phyloP scores from a whole-genome alignment of 106 monocot genomes.

The Vanilla planifolia region DNA sequence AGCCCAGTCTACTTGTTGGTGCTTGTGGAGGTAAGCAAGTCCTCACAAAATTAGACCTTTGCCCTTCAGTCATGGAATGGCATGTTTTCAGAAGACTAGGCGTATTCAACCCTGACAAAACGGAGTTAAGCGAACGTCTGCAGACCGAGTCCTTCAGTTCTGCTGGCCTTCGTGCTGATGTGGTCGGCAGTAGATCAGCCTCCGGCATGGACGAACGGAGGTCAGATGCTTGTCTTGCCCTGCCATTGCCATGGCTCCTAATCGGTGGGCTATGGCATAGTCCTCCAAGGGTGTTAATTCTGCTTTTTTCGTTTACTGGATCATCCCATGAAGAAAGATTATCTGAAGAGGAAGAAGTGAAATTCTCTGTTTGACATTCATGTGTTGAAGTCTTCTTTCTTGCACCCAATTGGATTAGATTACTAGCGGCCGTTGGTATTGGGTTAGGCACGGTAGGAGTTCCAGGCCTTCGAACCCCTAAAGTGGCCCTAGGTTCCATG shows the following conservation, averaged over 20 bases:
- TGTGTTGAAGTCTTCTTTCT: not conserved
- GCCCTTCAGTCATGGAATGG: not conserved
- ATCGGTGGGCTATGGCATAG: conserved; percentile 75
- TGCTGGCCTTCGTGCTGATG: conserved; percentile 18
- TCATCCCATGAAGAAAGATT: conserved; percentile 15
- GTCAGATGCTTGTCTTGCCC: conserved; percentile 19
- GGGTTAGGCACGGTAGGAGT: no score
- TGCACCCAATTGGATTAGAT: not conserved
- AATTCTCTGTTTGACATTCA: not conserved
- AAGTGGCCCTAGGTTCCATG: not conserved
- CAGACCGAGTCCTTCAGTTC: conserved; percentile 26
- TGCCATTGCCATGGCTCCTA: conserved; percentile 8
- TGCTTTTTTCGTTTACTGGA: conserved; percentile 26
- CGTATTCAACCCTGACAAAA: conserved; percentile 23
- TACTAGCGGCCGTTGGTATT: not conserved
- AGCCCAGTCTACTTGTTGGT: conserved; percentile 6
- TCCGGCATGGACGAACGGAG: conserved; percentile 60
- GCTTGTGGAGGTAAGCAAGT: conserved; percentile 23
- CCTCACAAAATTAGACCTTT: not conserved
- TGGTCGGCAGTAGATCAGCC: conserved; percentile 26
- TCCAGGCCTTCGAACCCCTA: conserved; percentile 16
- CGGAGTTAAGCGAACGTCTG: conserved; percentile 58
- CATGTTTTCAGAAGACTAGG: not conserved
- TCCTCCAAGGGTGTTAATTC: conserved; percentile 21
- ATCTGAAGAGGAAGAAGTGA: conserved; percentile 5